Evolutionary conservation across 192 early-diverging fungal species (phyloP).

Genomic region (Rhizoclosmatium sp.): DNA sequence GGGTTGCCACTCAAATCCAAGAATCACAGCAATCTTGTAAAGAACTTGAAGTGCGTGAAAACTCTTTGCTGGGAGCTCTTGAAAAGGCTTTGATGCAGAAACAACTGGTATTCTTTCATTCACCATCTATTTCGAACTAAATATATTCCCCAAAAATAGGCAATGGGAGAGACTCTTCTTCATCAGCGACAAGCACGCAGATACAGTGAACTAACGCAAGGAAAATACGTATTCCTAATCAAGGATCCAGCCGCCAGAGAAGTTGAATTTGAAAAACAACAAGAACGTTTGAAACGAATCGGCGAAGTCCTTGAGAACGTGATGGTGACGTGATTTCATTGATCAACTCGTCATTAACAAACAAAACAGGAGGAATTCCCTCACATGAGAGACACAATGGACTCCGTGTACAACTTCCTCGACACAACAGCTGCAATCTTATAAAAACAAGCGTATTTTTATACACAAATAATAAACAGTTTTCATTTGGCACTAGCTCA

Average conservation of each 20-base stretch:
- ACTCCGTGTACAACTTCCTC: constrained; percentile 30
- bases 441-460: background rate
- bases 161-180: constrained; percentile 50
- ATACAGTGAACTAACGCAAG: constrained; percentile 54
- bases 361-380: constrained; percentile 29
- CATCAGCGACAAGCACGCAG: constrained; percentile 56
- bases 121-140: background rate
- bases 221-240: constrained; percentile 55
- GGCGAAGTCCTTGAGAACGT: constrained; percentile 47
- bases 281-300: constrained; percentile 48
- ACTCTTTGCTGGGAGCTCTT: constrained; percentile 23
- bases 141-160: constrained; percentile 17
- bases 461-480: background rate
- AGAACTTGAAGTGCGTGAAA: constrained; percentile 40
- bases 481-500: background rate
- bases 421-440: constrained; percentile 27
- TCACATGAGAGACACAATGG: constrained; percentile 21
- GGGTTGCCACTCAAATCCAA: constrained; percentile 43
- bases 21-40: constrained; percentile 38
- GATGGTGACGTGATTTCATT: constrained; percentile 30
- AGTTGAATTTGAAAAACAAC: constrained; percentile 43
- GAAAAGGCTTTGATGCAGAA: constrained; percentile 35
- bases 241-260: constrained; percentile 42
- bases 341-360: background rate
- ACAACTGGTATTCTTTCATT: constrained; percentile 25